Conservation (phyloP, 106 monocot genomes). For the Phalaenopsis equestris region DNA sequence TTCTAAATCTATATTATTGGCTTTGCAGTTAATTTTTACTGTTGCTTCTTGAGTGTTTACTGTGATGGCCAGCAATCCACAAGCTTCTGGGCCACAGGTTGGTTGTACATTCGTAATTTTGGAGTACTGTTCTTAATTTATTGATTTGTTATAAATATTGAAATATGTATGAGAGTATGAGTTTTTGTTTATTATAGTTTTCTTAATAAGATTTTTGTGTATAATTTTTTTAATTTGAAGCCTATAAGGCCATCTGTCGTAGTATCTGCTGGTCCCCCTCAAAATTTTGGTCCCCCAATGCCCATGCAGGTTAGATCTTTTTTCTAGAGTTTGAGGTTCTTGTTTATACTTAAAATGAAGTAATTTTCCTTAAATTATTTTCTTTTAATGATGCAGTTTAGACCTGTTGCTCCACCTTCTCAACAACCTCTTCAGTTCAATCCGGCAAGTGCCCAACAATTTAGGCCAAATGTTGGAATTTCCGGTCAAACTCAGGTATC, state of each 20-base stretch:
- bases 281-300: constrained; percentile 50
- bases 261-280: constrained; percentile 39
- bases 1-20: background rate
- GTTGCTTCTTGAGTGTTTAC: background rate
- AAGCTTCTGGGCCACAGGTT: constrained; percentile 68
- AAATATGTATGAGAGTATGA: background rate
- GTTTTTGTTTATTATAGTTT: background rate
- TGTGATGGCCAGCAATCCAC: constrained; percentile 58
- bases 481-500: constrained; percentile 33
- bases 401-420: constrained; percentile 39
- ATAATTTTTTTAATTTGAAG: constrained; percentile 13
- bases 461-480: constrained; percentile 45
- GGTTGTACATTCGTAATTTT: background rate
- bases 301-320: constrained; percentile 47
- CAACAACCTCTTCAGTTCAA: constrained; percentile 64
- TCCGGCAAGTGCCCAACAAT: constrained; percentile 43
- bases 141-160: background rate
- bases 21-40: constrained; percentile 1
- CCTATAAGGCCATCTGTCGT: constrained; percentile 33
- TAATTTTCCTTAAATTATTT: background rate
- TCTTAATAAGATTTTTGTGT: background rate
- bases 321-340: background rate
- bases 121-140: background rate
- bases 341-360: background rate
- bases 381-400: constrained; percentile 50